A percentile compares a stretch with the other conserved stretches of the same genome.
phyloP scores from a whole-genome alignment of 257 asterid genomes.

The Leptodermis oblonga region DNA sequence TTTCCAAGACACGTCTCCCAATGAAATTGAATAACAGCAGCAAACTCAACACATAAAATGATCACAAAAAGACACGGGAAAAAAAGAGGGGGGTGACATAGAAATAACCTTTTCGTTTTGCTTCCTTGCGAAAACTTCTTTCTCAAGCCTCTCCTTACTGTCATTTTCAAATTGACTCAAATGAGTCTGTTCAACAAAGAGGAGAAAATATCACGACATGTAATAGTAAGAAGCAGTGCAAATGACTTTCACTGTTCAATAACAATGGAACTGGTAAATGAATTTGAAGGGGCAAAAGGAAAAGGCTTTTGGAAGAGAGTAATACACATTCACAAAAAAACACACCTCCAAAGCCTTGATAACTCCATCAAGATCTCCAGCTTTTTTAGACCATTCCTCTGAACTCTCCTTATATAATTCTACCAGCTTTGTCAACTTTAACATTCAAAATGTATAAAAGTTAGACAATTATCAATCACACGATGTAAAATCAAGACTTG shows the following conservation, averaged over 20 bases:
- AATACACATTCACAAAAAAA: neutral
- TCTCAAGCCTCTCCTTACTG: conserved; percentile 69
- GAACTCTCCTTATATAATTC: conserved; percentile 90
- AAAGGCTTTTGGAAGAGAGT: neutral
- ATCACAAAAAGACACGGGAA: neutral
- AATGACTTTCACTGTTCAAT: neutral
- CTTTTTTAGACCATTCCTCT: conserved; percentile 95
- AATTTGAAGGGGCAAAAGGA: neutral
- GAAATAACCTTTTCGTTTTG: conserved; percentile 57
- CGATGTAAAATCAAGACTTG: neutral
- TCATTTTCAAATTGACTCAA: conserved; percentile 68
- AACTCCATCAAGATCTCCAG: conserved; percentile 95
- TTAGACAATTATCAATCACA: neutral
- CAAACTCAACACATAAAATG: neutral
- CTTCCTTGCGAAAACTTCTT: conserved; percentile 59
- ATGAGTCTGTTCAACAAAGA: conserved; percentile 51
- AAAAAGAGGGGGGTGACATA: neutral
- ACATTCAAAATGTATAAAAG: neutral
- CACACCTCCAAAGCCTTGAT: conserved; percentile 92
- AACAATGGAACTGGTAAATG: neutral
- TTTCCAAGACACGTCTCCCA: no score
- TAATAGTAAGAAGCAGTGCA: neutral
- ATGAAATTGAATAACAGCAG: neutral
- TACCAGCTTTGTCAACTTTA: conserved; percentile 62
- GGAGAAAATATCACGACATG: conserved; percentile 11